Evolutionary conservation across 305 asterid genomes (phyloP).

Genomic region (Striga hermonthica): DNA sequence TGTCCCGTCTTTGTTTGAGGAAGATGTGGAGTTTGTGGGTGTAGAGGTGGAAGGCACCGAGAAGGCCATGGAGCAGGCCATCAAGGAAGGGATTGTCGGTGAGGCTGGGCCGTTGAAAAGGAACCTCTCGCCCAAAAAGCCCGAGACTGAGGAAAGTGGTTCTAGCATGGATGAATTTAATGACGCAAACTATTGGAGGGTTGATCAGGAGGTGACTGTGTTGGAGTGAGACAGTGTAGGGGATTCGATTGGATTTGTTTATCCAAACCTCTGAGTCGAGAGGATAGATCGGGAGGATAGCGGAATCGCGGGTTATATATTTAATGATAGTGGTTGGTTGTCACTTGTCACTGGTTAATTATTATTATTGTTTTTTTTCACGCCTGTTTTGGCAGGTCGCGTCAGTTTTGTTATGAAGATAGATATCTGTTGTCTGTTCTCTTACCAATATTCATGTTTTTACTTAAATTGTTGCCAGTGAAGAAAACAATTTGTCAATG

Average conservation of each 20-base stretch:
- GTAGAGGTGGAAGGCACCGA: slow-evolving; percentile 85
- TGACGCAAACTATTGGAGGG: slow-evolving; percentile 93
- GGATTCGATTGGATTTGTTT: too few species aligned
- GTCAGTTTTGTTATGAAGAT: slow-evolving; percentile 35
- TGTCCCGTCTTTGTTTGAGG: slow-evolving; percentile 88
- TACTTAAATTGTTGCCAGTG: slow-evolving; percentile 3
- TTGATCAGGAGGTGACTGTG: slow-evolving; percentile 84
- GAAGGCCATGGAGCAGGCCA: slow-evolving; percentile 91
- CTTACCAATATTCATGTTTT: slow-evolving; percentile 29
- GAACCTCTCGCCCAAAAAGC: slow-evolving; percentile 41
- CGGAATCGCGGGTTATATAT: background rate
- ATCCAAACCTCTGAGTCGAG: background rate
- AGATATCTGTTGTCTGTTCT: slow-evolving; percentile 23
- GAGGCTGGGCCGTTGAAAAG: slow-evolving; percentile 79
- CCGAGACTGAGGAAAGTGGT: slow-evolving; percentile 61
- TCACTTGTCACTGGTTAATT: slow-evolving; percentile 26
- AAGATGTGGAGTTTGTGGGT: slow-evolving; percentile 94
- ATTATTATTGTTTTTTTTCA: slow-evolving; percentile 38
- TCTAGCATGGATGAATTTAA: slow-evolving; percentile 71
- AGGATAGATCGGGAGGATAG: background rate
- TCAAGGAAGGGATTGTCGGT: slow-evolving; percentile 87
- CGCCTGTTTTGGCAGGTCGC: slow-evolving; percentile 29
- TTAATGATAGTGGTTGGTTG: slow-evolving; percentile 10
- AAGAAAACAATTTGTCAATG: slow-evolving; percentile 26
- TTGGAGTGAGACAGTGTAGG: slow-evolving; percentile 44